Evolutionary conservation across 495 filamentous ascomycete species (phyloP).

Genomic region (Poronia punctata): DNA sequence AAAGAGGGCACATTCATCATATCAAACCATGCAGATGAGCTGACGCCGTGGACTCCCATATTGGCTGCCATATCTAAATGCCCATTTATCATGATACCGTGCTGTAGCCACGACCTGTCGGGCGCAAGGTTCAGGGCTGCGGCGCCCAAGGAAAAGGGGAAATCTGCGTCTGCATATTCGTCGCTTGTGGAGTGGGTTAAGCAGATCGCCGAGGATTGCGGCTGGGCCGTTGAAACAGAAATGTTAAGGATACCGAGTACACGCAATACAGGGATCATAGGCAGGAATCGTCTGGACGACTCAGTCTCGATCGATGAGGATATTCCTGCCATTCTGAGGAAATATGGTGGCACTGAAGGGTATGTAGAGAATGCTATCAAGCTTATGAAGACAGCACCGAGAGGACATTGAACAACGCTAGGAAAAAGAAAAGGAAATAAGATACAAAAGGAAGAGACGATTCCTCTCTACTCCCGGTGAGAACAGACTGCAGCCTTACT

Average conservation of each 20-base stretch:
- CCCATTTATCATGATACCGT: constrained; percentile 88
- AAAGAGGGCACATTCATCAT: constrained; percentile 78
- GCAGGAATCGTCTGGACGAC: constrained; percentile 32
- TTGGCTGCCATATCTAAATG: constrained; percentile 66
- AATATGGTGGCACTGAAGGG: constrained; percentile 49
- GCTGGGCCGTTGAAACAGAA: constrained; percentile 71
- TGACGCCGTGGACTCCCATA: constrained; percentile 92
- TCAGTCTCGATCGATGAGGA: constrained; percentile 15
- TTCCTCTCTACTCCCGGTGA: too few species aligned
- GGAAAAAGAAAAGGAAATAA: constrained; percentile 6
- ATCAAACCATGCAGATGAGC: constrained; percentile 92
- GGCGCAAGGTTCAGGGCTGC: constrained; percentile 68
- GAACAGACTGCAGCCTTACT: too few species aligned
- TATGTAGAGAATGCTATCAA: constrained; percentile 49
- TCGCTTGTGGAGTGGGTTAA: constrained; percentile 66
- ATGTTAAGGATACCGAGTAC: constrained; percentile 84
- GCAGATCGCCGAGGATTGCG: constrained; percentile 57
- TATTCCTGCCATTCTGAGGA: constrained; percentile 34
- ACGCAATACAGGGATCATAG: constrained; percentile 73
- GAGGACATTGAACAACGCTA: constrained; percentile 28
- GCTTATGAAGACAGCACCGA: constrained; percentile 34
- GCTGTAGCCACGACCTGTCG: constrained; percentile 82
- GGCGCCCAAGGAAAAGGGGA: constrained; percentile 44
- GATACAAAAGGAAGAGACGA: too few species aligned
- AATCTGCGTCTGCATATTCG: constrained; percentile 58